These are phyloP conservation scores for Erythrophleum ivorense DNA, from an alignment of 331 rosid genomes.

Conservation along the genomic window DNA sequence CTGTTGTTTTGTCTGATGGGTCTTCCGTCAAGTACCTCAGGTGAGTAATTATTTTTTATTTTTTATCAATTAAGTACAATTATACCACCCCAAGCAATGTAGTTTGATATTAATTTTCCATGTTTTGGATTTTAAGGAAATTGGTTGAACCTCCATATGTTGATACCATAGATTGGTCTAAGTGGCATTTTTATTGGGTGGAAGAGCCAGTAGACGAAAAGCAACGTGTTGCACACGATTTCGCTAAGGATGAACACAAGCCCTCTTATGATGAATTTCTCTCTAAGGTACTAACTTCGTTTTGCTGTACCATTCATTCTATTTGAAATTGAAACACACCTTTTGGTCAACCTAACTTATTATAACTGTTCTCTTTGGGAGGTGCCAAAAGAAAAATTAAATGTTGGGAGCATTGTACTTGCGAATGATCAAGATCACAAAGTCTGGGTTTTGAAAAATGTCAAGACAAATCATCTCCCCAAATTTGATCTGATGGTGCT, in stretches of 20 bases:
- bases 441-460: conserved; percentile 52
- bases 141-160: conserved; percentile 67
- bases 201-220: conserved; percentile 72
- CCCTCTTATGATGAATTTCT: conserved; percentile 82
- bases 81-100: too few species aligned
- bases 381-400: neutral
- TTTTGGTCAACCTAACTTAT: too few species aligned
- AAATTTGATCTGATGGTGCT: conserved; percentile 87
- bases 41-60: conserved; percentile 22
- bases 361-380: too few species aligned
- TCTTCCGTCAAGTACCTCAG: conserved; percentile 64
- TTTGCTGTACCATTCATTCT: neutral
- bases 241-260: conserved; percentile 67
- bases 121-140: conserved; percentile 56
- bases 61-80: too few species aligned
- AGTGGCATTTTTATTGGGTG: conserved; percentile 88
- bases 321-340: too few species aligned
- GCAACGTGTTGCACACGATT: conserved; percentile 36
- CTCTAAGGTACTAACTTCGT: conserved; percentile 67
- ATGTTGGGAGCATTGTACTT: too few species aligned
- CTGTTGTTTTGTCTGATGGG: conserved; percentile 84
- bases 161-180: conserved; percentile 75
- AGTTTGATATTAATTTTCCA: too few species aligned
- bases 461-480: conserved; percentile 62
- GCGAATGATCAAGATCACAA: conserved; percentile 39